These are phyloP conservation scores for Exophiala mesophila DNA, from an alignment of 2,329 filamentous ascomycete species.

Conservation along the genomic window DNA sequence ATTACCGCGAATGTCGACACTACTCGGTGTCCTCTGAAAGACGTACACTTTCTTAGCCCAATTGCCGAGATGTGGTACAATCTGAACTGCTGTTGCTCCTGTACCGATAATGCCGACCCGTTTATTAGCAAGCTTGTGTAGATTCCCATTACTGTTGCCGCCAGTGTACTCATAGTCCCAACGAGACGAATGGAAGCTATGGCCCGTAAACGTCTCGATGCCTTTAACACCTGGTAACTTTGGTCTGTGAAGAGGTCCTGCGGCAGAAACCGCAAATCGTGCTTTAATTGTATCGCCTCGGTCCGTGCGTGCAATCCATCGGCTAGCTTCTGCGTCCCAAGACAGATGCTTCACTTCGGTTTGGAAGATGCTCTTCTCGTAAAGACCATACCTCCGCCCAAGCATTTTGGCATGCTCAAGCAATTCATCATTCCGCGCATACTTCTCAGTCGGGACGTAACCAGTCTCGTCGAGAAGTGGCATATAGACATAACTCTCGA, in stretches of 20 bases:
- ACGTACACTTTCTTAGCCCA: constrained; percentile 31
- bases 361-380: constrained; percentile 17
- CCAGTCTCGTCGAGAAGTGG: constrained; percentile 19
- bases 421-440: constrained; percentile 17
- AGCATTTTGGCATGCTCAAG: constrained; percentile 17
- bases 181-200: constrained; percentile 41
- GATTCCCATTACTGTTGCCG: constrained; percentile 23
- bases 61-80: constrained; percentile 31
- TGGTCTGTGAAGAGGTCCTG: constrained; percentile 34
- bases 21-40: constrained; percentile 33
- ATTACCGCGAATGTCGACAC: constrained; percentile 29
- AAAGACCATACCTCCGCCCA: constrained; percentile 12
- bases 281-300: constrained; percentile 30
- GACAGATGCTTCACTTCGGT: constrained; percentile 15
- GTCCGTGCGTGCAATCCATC: constrained; percentile 23
- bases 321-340: constrained; percentile 16
- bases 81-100: constrained; percentile 39
- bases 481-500: constrained; percentile 21
- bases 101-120: constrained; percentile 35
- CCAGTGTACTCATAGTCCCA: constrained; percentile 44
- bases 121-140: constrained; percentile 36
- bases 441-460: constrained; percentile 22
- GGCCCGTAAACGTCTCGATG: constrained; percentile 33
- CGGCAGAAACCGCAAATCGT: constrained; percentile 38
- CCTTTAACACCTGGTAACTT: constrained; percentile 27